These are phyloP conservation scores for Umbelopsis vinacea DNA, from an alignment of 192 early-diverging fungal genomes.

Conservation along the genomic window DNA sequence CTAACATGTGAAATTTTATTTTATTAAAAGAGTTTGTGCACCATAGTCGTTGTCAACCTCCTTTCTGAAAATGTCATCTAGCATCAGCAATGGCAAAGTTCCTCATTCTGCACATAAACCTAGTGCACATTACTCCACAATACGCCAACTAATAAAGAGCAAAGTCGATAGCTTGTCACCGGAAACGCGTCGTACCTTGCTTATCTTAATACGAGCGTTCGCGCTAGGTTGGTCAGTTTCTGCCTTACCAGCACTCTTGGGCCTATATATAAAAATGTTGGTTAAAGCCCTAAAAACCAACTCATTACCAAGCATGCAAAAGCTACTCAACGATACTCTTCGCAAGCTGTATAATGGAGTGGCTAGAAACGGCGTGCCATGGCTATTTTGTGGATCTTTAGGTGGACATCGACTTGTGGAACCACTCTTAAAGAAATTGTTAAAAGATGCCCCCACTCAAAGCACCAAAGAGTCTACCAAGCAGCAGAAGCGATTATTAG, in stretches of 20 bases:
- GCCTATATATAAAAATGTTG: constrained; percentile 22
- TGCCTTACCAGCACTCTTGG: constrained; percentile 25
- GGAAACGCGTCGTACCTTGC: constrained; percentile 23
- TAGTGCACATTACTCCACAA: neutral
- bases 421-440: neutral
- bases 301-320: neutral
- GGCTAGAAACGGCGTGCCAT: constrained; percentile 36
- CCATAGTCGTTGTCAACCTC: neutral
- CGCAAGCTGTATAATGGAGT: constrained; percentile 20
- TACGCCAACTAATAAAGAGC: neutral
- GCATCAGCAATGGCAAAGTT: constrained; percentile 6
- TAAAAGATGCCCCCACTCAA: neutral
- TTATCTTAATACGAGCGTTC: constrained; percentile 34
- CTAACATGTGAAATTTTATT: constrained; percentile 10
- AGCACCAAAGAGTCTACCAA: neutral
- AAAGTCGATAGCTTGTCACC: constrained; percentile 4
- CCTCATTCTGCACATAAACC: neutral
- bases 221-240: constrained; percentile 36
- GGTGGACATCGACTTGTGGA: constrained; percentile 33
- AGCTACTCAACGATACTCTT: constrained; percentile 1
- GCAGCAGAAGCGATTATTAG: constrained; percentile 1
- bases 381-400: constrained; percentile 33
- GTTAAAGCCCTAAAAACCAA: neutral
- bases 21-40: neutral
- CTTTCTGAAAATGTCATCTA: constrained; percentile 10